phyloP scores from a whole-genome alignment of 2,329 filamentous ascomycete species.

The Botryotinia calthae region DNA sequence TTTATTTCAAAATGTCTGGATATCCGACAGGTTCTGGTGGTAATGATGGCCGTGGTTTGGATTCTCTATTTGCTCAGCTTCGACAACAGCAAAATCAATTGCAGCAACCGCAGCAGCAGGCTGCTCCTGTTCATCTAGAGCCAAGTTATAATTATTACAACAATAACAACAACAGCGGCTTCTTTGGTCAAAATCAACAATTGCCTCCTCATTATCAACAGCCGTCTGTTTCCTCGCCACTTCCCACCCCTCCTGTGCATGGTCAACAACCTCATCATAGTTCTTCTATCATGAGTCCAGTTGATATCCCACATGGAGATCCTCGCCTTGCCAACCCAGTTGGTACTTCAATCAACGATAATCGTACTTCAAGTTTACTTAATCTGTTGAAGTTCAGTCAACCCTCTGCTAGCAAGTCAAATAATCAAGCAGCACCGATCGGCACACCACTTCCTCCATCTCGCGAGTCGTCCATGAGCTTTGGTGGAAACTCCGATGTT shows the following conservation, averaged over 20 bases:
- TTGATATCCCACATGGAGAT: constrained; percentile 39
- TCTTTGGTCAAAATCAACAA: constrained; percentile 34
- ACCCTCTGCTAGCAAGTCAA: constrained; percentile 36
- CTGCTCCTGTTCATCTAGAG: constrained; percentile 32
- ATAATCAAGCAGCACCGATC: constrained; percentile 33
- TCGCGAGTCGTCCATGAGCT: constrained; percentile 33
- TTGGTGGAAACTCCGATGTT: constrained; percentile 26
- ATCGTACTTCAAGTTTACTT: constrained; percentile 57
- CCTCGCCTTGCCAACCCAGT: constrained; percentile 41
- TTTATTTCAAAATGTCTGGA: constrained; percentile 39
- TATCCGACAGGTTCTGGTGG: constrained; percentile 35
- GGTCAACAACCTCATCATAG: constrained; percentile 55
- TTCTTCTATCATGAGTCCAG: constrained; percentile 59
- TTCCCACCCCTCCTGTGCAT: constrained; percentile 53
- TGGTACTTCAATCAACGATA: constrained; percentile 41
- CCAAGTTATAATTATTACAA: constrained; percentile 37
- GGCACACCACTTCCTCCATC: constrained; percentile 35
- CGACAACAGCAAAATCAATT: constrained; percentile 34
- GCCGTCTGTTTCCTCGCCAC: constrained; percentile 56
- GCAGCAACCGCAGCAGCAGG: not conserved
- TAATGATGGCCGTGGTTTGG: constrained; percentile 32
- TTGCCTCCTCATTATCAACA: constrained; percentile 47
- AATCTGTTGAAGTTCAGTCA: constrained; percentile 65
- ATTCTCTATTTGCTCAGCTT: constrained; percentile 39
- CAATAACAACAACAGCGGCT: constrained; percentile 30